Percentiles rank a stretch among this genome's conserved stretches.
These are phyloP conservation scores for Saccharomycopsis sp. DNA, from an alignment of 805 yeast species.

Conservation along the genomic window DNA sequence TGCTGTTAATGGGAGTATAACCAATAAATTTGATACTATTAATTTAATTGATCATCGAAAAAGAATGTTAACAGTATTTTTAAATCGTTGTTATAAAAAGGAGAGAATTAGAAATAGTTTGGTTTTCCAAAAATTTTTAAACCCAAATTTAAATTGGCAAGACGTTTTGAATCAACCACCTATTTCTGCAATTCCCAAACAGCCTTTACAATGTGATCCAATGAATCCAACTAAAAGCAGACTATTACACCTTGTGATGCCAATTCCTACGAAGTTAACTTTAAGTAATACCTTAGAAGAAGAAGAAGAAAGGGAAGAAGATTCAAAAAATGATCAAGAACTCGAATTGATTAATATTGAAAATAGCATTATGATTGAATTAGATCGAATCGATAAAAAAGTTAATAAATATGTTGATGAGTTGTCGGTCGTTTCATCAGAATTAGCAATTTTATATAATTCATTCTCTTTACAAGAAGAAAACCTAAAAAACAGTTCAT, in stretches of 20 bases:
- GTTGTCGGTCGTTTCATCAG: constrained; percentile 10
- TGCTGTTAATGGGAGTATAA: background rate
- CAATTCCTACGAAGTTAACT: constrained; percentile 12
- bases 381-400: constrained; percentile 15
- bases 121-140: constrained; percentile 68
- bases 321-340: constrained; percentile 5
- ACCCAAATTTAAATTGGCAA: constrained; percentile 77
- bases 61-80: constrained; percentile 63
- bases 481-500: constrained; percentile 2
- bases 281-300: background rate
- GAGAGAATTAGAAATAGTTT: constrained; percentile 44
- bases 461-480: constrained; percentile 14
- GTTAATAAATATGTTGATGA: constrained; percentile 9
- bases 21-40: background rate
- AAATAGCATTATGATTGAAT: constrained; percentile 8
- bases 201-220: constrained; percentile 17
- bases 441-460: constrained; percentile 15
- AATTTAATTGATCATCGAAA: constrained; percentile 57
- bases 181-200: constrained; percentile 22
- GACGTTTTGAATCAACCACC: constrained; percentile 58
- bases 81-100: constrained; percentile 61
- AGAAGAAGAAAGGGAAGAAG: background rate
- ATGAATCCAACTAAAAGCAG: constrained; percentile 14
- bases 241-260: constrained; percentile 11
- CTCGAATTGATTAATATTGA: constrained; percentile 7